Evolutionary conservation across 2,329 filamentous ascomycete genomes (phyloP).

Genomic region (Epichloe hybrida): DNA sequence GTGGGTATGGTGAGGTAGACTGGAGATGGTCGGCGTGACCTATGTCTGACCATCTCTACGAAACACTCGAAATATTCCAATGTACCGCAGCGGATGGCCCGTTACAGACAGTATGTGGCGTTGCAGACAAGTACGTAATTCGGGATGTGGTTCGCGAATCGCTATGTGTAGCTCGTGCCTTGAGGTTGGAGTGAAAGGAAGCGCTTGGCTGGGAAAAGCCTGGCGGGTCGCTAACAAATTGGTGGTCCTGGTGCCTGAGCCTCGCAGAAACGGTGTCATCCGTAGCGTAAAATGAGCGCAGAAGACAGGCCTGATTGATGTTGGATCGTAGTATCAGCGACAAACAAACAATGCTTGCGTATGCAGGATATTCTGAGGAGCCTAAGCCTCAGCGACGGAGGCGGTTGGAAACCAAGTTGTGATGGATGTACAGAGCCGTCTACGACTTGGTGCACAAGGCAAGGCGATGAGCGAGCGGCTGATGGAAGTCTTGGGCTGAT

Average conservation of each 20-base stretch:
- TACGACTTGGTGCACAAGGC: background rate
- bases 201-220: background rate
- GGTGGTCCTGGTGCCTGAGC: background rate
- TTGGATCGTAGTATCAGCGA: background rate
- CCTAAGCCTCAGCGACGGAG: background rate
- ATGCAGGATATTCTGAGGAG: too few relatives aligned
- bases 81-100: background rate
- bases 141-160: background rate
- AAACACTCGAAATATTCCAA: background rate
- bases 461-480: background rate
- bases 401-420: background rate
- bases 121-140: background rate
- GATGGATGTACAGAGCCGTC: background rate
- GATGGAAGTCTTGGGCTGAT: background rate
- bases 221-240: background rate
- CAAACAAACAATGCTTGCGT: background rate
- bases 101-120: background rate
- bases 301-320: background rate
- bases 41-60: constrained; percentile 20
- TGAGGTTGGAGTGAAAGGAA: background rate
- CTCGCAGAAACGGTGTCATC: background rate
- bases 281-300: background rate
- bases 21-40: constrained; percentile 30
- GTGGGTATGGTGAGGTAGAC: constrained; percentile 26
- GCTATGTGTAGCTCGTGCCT: background rate